A percentile compares a stretch with the other conserved stretches of the same genome.
These are phyloP conservation scores for Hypoxylon trugodes DNA, from an alignment of 495 filamentous ascomycete genomes.

Conservation along the genomic window DNA sequence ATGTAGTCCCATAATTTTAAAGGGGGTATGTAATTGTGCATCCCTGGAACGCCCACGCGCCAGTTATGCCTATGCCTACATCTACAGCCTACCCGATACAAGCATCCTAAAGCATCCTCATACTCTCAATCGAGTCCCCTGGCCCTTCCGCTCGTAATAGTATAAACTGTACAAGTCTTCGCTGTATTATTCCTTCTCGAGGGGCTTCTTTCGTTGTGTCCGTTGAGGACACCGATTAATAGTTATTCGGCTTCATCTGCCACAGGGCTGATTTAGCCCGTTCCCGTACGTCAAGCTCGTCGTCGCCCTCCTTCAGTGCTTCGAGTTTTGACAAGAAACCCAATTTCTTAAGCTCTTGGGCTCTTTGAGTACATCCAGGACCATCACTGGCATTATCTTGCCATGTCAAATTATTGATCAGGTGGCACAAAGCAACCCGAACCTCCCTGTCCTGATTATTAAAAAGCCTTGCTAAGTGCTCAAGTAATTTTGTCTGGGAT, in stretches of 20 bases:
- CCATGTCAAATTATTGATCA: slow-evolving; percentile 84
- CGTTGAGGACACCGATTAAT: slow-evolving; percentile 12
- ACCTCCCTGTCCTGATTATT: slow-evolving; percentile 74
- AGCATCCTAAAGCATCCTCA: slow-evolving; percentile 12
- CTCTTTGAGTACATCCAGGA: slow-evolving; percentile 67
- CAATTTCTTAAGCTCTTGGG: slow-evolving; percentile 70
- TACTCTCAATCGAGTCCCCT: background rate
- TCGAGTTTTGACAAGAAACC: slow-evolving; percentile 75
- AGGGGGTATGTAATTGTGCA: slow-evolving; percentile 19
- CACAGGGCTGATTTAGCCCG: slow-evolving; percentile 79
- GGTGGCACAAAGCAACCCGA: slow-evolving; percentile 77
- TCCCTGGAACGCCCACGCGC: slow-evolving; percentile 12
- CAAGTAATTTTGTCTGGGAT: slow-evolving; percentile 63
- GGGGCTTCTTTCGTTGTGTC: background rate
- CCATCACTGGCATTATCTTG: slow-evolving; percentile 74
- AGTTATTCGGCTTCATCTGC: slow-evolving; percentile 61
- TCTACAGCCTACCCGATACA: slow-evolving; percentile 10
- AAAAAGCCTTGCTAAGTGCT: slow-evolving; percentile 76
- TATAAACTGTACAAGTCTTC: background rate
- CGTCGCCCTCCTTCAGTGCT: slow-evolving; percentile 68
- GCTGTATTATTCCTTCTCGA: background rate
- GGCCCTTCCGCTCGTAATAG: background rate
- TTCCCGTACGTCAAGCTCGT: slow-evolving; percentile 84
- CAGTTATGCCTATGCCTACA: background rate
- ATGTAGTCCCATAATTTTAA: background rate